A percentile compares a stretch with the other conserved stretches of the same genome.
These are phyloP conservation scores for Cetraspora pellucida DNA, from an alignment of 192 early-diverging fungal genomes.

Conservation along the genomic window DNA sequence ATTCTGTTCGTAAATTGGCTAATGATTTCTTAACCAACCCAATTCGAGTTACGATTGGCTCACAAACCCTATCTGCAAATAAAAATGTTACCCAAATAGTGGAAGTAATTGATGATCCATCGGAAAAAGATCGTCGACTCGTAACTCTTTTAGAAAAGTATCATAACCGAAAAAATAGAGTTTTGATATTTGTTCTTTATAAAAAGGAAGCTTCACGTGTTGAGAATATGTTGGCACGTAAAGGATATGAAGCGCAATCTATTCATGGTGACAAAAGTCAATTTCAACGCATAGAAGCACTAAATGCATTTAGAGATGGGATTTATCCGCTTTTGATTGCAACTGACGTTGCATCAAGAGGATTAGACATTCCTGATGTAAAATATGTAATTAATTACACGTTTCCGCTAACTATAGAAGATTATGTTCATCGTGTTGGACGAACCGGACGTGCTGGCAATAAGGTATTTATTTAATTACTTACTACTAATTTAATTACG, in stretches of 20 bases:
- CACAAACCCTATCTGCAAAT: constrained; percentile 86
- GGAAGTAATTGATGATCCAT: constrained; percentile 79
- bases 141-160: constrained; percentile 78
- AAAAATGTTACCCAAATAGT: constrained; percentile 84
- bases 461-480: constrained; percentile 48
- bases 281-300: constrained; percentile 74
- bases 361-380: constrained; percentile 87
- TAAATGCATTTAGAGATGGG: constrained; percentile 82
- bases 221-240: constrained; percentile 68
- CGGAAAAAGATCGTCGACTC: constrained; percentile 75
- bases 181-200: constrained; percentile 94
- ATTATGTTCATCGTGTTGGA: constrained; percentile 91
- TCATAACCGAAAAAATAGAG: constrained; percentile 87
- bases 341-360: constrained; percentile 92
- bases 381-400: constrained; percentile 96
- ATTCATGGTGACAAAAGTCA: constrained; percentile 95
- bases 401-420: constrained; percentile 97
- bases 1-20: constrained; percentile 84
- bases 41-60: constrained; percentile 83
- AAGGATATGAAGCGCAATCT: constrained; percentile 80
- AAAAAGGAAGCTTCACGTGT: constrained; percentile 92
- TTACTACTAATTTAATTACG: too few relatives aligned
- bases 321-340: constrained; percentile 84
- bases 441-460: constrained; percentile 94
- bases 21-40: constrained; percentile 79